Evolutionary conservation across 1,139 yeast genomes (phyloP), one percentile per base, ranked within the genome.

Genomic region (Hyphopichia khmerensis): DNA sequence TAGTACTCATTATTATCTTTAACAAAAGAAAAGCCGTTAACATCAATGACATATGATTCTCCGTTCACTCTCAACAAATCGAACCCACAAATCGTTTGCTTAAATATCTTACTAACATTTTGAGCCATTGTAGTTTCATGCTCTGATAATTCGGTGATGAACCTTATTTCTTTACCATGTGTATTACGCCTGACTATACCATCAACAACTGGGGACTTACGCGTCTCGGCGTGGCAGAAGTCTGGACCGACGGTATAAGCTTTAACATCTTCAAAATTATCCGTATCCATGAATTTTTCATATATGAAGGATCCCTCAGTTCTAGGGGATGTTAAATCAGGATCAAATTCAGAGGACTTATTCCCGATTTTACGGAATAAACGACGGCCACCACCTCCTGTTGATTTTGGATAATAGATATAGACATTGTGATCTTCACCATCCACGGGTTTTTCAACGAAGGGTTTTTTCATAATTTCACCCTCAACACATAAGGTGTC

Each of bases 341-440:
- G 95, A 62, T 95, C 99, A 64, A 87, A 95, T 59, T 95, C 99
- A 14, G 97, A 89, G 0, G 96, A 87, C 65, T 95, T 95, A 69
- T 95, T 95, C 44, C 99, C 99, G 45, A 95, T 95, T 60, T 95
- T 95, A 51, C 99, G 79, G 69, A 95, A 95, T 46, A 95, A 69
- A 43, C 95, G 75, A 50, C 99, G 77, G 18, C 99, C 99, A 50
- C 99, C 99, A 42, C 99, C 99, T 40, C 99, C 99, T 42, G 87
- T 84, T 43, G 85, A 79, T 44, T 80, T 79, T 33, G 95, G 87
- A 61, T 93, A 93, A 64, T 95, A 95, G 38, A 95, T 93, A 62
- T 86, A 89, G 36, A 95, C 93, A 60, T 95, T 95, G 65, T 95
- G 99, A 63, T 95, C 96, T 65, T 95, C 99, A 38, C 99, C 99